These are phyloP conservation scores for Metrosideros polymorpha DNA, from an alignment of 441 rosid genomes.

Conservation along the genomic window DNA sequence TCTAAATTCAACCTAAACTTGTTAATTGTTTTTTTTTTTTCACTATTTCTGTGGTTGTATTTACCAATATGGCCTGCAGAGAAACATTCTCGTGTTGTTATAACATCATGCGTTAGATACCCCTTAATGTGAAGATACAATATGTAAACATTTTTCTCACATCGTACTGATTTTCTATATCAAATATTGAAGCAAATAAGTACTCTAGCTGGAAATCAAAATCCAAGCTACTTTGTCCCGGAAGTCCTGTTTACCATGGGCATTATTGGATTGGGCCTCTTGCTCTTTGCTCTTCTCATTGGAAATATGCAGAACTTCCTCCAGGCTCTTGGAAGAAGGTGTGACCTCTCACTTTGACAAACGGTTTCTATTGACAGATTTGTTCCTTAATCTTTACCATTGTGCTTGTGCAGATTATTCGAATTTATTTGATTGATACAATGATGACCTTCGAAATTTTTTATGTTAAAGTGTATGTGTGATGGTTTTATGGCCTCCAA, in stretches of 20 bases:
- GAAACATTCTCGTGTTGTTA: not conserved
- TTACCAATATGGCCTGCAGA: not conserved
- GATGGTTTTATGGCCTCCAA: not conserved
- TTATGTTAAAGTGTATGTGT: not conserved
- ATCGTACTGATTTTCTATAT: not conserved
- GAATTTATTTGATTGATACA: not conserved
- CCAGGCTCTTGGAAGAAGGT: slow-evolving; percentile 83
- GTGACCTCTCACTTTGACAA: not conserved
- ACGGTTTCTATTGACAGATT: not conserved
- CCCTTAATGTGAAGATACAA: not conserved
- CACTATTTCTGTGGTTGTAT: not conserved
- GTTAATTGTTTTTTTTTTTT: not conserved
- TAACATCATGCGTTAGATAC: not conserved
- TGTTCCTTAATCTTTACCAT: not conserved
- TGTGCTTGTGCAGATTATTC: not conserved
- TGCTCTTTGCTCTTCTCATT: slow-evolving; percentile 87
- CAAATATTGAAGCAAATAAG: slow-evolving; percentile 73
- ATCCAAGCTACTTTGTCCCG: slow-evolving; percentile 70
- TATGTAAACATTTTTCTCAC: not conserved
- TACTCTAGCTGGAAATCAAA: slow-evolving; percentile 83
- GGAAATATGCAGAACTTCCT: slow-evolving; percentile 97
- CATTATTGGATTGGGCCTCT: slow-evolving; percentile 72
- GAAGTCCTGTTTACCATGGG: slow-evolving; percentile 90
- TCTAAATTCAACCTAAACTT: not conserved
- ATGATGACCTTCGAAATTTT: not conserved